phyloP scores from a whole-genome alignment of 2,329 filamentous ascomycete genomes.

The Stagonosporopsis tanaceti region DNA sequence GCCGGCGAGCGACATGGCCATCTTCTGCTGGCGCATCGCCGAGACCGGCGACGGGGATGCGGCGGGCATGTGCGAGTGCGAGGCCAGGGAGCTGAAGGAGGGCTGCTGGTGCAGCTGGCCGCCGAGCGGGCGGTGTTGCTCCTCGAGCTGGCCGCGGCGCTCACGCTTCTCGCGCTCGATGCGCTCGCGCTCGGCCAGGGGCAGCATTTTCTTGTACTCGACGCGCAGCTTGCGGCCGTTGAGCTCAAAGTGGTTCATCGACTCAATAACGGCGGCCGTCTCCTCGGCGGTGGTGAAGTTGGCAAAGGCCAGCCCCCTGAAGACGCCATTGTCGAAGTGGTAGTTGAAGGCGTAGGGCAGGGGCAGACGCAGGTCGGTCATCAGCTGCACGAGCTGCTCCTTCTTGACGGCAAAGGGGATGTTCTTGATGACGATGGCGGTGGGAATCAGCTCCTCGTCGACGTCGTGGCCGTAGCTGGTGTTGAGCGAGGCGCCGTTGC shows the following conservation, averaged over 20 bases:
- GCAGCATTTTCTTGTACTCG: constrained; percentile 99
- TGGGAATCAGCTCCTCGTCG: constrained; percentile 92
- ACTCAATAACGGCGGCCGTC: constrained; percentile 88
- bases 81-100: constrained; percentile 81
- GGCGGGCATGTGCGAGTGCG: constrained; percentile 68
- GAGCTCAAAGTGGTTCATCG: constrained; percentile 94
- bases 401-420: constrained; percentile 99
- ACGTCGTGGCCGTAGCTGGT: constrained; percentile 61
- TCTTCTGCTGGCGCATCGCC: constrained; percentile 56
- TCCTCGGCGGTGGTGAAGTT: constrained; percentile 98
- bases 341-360: constrained; percentile 99
- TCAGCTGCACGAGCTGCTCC: constrained; percentile 89
- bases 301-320: constrained; percentile 93
- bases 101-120: constrained; percentile 80
- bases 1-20: constrained; percentile 47
- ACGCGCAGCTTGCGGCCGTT: constrained; percentile 94
- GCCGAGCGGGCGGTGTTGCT: constrained; percentile 84
- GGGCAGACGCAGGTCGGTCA: constrained; percentile 92
- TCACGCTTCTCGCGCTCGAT: constrained; percentile 98
- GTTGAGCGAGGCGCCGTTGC: constrained; percentile 47
- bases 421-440: constrained; percentile 99
- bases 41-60: constrained; percentile 74
- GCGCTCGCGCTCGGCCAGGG: constrained; percentile 89
- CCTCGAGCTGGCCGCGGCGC: constrained; percentile 92
- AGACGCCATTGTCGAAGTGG: constrained; percentile 98